Evolutionary conservation across 2,329 filamentous ascomycete genomes (phyloP), one percentile per base, ranked within the genome.

Genomic region (Sclerotinia nivalis): DNA sequence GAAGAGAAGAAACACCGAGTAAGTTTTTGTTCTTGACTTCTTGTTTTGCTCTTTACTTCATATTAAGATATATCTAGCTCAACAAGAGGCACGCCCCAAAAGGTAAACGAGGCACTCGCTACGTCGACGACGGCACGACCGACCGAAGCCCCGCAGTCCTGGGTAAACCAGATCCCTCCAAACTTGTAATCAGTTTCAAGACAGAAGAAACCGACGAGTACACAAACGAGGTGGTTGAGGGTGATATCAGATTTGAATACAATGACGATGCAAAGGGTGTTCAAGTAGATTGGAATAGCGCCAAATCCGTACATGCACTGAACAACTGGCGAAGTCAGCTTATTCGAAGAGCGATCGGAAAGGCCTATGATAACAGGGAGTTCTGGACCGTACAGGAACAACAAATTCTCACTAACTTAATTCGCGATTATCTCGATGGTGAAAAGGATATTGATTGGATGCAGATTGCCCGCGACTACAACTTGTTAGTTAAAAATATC

Each of bases 371-470:
- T 20, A 62, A 43, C 2, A 28, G 20, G 9, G 34, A 62, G 0
- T 62, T 68, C 22, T 68, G 45, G 55, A 68, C 66, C 2, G 47
- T 68, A 9, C 31, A 52, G 40, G 66, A 68, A 43, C 55, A 60
- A 62, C 13, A 54, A 13, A 61, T 52, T 2, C 22, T 68, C 12
- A 60, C 56, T 15, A 10, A 1, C 2, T 12, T 68, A 4, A 34
- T 68, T 50, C 45, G 18, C 5, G 5, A 28, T 22, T 28, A 54
- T 37, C 37, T 64, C 3, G 25, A 62, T 15, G 20, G 6, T 7
- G 37, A 28, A 20, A 52, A 37, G 8, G 60, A 54, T n/a, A 64
- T 69, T 15, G 67, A 69, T 20, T 69, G 58, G 67, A 9, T 31
- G 12, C 25, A 43, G 10, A 69, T 69, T 9, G 13, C 67, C 13